phyloP scores from a whole-genome alignment of 306 rosid species.

The Myrica gale region DNA sequence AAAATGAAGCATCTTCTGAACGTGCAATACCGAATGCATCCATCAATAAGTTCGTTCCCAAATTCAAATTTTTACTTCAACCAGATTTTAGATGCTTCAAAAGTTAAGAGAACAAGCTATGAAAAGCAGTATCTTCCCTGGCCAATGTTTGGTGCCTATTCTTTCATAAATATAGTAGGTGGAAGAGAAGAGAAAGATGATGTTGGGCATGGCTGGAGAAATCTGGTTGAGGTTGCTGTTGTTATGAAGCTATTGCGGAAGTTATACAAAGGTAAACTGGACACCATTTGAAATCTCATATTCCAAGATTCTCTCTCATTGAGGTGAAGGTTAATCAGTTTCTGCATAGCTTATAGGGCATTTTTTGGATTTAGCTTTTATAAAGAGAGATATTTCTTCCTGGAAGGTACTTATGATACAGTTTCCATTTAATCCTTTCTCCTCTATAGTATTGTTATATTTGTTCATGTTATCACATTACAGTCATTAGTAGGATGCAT shows the following conservation, averaged over 20 bases:
- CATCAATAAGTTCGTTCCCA: constrained; percentile 68
- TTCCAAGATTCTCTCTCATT: neutral
- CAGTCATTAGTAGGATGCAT: neutral
- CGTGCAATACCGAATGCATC: constrained; percentile 83
- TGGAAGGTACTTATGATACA: too few relatives aligned
- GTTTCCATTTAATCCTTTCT: too few relatives aligned
- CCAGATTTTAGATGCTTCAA: constrained; percentile 54
- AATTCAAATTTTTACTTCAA: constrained; percentile 52
- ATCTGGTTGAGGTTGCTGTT: constrained; percentile 67
- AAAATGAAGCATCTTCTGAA: constrained; percentile 56
- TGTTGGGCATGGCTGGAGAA: constrained; percentile 61
- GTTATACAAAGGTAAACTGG: constrained; percentile 48
- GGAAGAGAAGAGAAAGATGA: constrained; percentile 75
- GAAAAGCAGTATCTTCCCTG: constrained; percentile 51
- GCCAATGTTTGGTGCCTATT: constrained; percentile 69
- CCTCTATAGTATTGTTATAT: neutral
- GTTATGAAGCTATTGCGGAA: constrained; percentile 47
- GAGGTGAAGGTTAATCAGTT: neutral
- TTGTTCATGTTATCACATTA: neutral
- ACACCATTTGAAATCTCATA: constrained; percentile 1
- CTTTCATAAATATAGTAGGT: constrained; percentile 62
- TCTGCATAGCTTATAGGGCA: neutral
- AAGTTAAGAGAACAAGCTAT: constrained; percentile 42
- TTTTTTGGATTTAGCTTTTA: neutral
- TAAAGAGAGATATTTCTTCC: neutral